Evolutionary conservation across 345 rosid genomes (phyloP), one percentile per base, ranked within the genome.

Genomic region (Brassica incana): DNA sequence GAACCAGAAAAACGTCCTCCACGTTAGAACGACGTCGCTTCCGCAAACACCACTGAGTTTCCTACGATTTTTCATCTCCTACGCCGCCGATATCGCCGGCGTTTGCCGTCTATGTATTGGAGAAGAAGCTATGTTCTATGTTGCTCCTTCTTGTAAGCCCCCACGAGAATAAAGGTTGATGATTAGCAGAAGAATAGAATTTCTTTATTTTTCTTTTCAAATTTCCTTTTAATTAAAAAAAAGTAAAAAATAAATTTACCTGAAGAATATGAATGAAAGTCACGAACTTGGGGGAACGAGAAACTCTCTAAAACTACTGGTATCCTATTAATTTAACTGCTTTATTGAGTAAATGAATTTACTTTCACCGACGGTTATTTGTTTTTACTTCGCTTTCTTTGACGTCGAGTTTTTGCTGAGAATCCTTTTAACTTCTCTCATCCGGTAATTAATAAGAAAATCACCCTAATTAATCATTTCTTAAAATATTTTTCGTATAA

Each of bases 1-100:
- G 89, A 86, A 87, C 88, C 93, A 85, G 80, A 88, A 92, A 76
- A 90, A 88, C 71, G 77, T 77, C 76, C 79, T 80, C 91, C 89
- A 88, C 0, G 90, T 72, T 65, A 83, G 80, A 77, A 76, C 86
- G 74, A 67, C 73, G 15, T 59, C 82, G 11, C 78, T 69, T 16
- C 78, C 78, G 71, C 59, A 61, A 25, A 29, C 3, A 45, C 75
- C 71, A 67, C 78, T 81, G 52, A 83, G 70, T 10, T 80, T 81
- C 73, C 85, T 54, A 67, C 92, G 85, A 43, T 54, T 83, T 82
- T 74, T 87, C 95, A 85, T 89, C 72, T 43, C 15, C 32, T 36
- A 65, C 60, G 75, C 68, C 45, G 82, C 45, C 61, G 40, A 32
- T 45, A 54, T 30, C 35, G 73, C 77, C 43, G 75, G 50, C 66